These are phyloP conservation scores for Wickerhamomyces sp. DNA, from an alignment of 1,139 yeast species.

Conservation along the genomic window DNA sequence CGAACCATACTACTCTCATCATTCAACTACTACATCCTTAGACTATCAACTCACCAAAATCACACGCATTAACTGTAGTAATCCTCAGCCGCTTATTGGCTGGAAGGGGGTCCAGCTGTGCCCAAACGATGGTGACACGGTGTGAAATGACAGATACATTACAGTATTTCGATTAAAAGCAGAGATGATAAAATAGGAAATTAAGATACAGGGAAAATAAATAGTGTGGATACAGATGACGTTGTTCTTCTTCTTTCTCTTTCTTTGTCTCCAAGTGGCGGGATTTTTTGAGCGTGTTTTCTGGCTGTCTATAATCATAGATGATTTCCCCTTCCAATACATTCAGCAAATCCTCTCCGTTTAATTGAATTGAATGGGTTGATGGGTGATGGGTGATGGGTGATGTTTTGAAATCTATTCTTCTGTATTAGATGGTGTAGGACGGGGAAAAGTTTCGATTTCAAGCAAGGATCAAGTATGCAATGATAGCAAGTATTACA, in stretches of 20 bases:
- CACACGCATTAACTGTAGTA: background rate
- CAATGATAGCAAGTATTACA: constrained; percentile 51
- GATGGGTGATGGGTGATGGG: background rate
- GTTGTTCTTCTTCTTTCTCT: background rate
- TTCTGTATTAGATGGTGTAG: constrained; percentile 1
- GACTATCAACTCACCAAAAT: background rate
- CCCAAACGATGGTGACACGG: background rate
- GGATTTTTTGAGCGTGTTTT: no score
- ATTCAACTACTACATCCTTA: no score
- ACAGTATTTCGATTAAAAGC: background rate
- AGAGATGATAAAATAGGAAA: background rate
- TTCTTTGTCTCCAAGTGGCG: background rate
- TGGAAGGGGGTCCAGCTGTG: background rate
- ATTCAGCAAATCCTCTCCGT: background rate
- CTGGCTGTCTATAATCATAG: background rate
- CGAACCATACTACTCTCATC: no score
- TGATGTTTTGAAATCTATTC: background rate
- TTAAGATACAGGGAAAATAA: background rate
- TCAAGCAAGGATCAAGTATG: constrained; percentile 38
- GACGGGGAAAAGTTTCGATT: no score
- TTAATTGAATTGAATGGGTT: background rate
- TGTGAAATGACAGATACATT: background rate
- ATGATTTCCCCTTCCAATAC: background rate
- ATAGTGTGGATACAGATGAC: background rate
- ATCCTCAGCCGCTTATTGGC: background rate